phyloP scores from a whole-genome alignment of 306 rosid genomes.

The Alnus glutinosa region DNA sequence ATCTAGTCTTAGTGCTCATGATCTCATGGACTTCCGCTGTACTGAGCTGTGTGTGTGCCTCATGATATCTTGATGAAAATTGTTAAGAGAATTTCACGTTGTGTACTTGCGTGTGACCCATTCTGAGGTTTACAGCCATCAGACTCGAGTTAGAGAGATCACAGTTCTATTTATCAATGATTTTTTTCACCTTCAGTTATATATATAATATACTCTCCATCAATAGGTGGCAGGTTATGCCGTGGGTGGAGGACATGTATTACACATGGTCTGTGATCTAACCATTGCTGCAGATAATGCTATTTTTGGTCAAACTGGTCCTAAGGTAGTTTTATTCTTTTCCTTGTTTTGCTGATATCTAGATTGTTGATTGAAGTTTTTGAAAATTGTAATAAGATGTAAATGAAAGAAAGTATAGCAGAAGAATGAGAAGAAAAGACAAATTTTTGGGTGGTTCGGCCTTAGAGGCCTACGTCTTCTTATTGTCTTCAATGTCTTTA shows the following conservation, averaged over 20 bases:
- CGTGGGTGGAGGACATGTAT: constrained; percentile 83
- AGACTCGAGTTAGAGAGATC: background rate
- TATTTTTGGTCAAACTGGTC: constrained; percentile 96
- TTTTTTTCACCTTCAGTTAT: background rate
- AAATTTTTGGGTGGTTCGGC: too few species aligned
- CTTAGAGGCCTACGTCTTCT: too few species aligned
- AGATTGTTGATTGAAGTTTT: background rate
- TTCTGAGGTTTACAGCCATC: background rate
- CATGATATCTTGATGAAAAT: background rate
- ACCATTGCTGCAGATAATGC: constrained; percentile 95
- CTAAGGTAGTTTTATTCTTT: constrained; percentile 60
- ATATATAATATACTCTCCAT: background rate
- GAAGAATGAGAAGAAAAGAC: too few species aligned
- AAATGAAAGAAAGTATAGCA: too few species aligned
- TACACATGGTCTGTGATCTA: constrained; percentile 89
- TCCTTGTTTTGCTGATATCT: background rate
- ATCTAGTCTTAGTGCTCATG: background rate
- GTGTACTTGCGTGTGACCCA: background rate
- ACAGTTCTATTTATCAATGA: background rate
- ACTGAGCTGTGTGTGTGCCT: background rate
- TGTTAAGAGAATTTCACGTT: background rate
- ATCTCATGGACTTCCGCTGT: background rate
- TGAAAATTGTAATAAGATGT: too few species aligned
- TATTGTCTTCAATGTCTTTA: too few species aligned
- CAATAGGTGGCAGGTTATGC: constrained; percentile 95